Base-by-base conservation (phyloP, 768 basidiomycete species). In the Mycena amicta region DNA sequence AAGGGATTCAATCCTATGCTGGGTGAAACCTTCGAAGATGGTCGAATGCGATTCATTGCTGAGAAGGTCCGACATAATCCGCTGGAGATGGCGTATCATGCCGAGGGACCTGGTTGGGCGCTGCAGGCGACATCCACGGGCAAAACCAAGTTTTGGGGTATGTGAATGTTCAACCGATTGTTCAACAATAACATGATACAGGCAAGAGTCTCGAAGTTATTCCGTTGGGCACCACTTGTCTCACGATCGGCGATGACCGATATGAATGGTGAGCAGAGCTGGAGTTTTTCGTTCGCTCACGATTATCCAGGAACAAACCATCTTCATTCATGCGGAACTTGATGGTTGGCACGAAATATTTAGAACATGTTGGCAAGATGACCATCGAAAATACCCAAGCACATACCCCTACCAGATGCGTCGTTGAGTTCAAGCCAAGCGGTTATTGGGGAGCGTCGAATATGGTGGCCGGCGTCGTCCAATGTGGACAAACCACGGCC, bases 1-100 rank as follows among this genome's bases (percentile, higher is more conserved):
- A 95, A 95, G 72, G 91, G 90, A 61, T 95, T 94, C 65, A 95
- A 92, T 63, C 93, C 93, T 1, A 87, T 94, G 85, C 82, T 93
- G 49, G 90, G 84, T 3, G 93, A 95, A 72, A 94, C 93, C 2
- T 95, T 90, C 60, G 93, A 95, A 72, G 89, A 93, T 61, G 66
- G 77, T 45, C 84, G 91, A 41, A 87, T 90, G 84, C 86, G 83
- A 56, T 91, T 93, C 67, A 81, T 95, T 51, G 88, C 90, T 46
- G 92, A 95, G 75, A 95, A 95, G 76, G 92, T 93, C 61, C 83
- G 83, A 37, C 93, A 95, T 68, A 87, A 90, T 65, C 92, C 92
- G 13, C 81, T 94, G 37, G 79, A 93, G 66, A 84, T 93, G 67
- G 93, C 92, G 3, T 93, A 89, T 73, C 90, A 92, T 66, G 93